Evolutionary conservation across 2,329 filamentous ascomycete species (phyloP).

Genomic region (Sarocladium brachiariae): DNA sequence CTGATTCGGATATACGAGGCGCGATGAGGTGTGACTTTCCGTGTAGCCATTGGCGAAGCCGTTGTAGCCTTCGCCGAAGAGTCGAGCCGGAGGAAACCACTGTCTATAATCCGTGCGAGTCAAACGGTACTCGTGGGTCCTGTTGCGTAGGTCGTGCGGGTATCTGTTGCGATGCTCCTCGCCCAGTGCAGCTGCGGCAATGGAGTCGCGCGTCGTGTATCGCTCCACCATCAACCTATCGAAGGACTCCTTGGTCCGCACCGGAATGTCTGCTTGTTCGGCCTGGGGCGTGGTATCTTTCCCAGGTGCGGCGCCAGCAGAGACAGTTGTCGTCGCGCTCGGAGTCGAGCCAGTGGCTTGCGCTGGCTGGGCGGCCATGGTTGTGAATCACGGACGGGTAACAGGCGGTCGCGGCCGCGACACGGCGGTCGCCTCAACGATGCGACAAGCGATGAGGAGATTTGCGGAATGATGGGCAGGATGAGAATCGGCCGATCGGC

Average conservation of each 20-base stretch:
- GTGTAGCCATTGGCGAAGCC: constrained; percentile 87
- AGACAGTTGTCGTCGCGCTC: constrained; percentile 22
- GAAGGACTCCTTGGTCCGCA: constrained; percentile 51
- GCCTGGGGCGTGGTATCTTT: constrained; percentile 20
- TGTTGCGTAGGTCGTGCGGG: constrained; percentile 50
- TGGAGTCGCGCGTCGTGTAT: constrained; percentile 46
- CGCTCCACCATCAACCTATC: constrained; percentile 47
- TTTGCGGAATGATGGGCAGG: neutral
- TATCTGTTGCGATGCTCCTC: constrained; percentile 38
- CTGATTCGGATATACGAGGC: constrained; percentile 72
- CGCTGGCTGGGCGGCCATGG: constrained; percentile 37
- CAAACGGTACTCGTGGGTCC: constrained; percentile 59
- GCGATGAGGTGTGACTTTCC: constrained; percentile 58
- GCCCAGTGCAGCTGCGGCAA: constrained; percentile 46
- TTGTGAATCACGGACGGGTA: constrained; percentile 12
- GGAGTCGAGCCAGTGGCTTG: constrained; percentile 26
- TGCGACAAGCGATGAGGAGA: constrained; percentile 5
- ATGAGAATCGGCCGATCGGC: neutral
- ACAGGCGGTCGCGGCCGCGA: constrained; percentile 5
- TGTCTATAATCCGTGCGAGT: constrained; percentile 49
- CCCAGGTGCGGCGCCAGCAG: constrained; percentile 17
- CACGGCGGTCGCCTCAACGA: constrained; percentile 6
- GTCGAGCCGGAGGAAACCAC: constrained; percentile 48
- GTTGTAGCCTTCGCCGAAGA: constrained; percentile 71
- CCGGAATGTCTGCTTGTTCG: constrained; percentile 24